A percentile compares a stretch with the other conserved stretches of the same genome.
phyloP scores from a whole-genome alignment of 768 basidiomycete species.

The Phallus indusiatus region DNA sequence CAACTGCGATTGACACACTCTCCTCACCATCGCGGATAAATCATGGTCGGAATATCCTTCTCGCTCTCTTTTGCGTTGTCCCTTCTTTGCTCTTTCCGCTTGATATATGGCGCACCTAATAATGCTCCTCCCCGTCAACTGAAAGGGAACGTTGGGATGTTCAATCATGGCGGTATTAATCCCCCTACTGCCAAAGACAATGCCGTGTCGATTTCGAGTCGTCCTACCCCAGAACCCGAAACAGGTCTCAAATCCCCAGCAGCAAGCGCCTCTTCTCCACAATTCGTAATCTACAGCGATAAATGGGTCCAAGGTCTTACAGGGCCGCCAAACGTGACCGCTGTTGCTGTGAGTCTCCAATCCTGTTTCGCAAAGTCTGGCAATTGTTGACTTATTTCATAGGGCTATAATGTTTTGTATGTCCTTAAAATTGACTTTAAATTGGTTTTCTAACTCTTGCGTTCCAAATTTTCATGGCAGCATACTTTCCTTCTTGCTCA shows the following conservation, averaged over 20 bases:
- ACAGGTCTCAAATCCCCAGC: slow-evolving; percentile 25
- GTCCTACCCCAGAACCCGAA: slow-evolving; percentile 21
- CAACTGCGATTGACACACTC: neutral
- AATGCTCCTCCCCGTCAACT: neutral
- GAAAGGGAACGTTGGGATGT: neutral
- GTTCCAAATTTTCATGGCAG: neutral
- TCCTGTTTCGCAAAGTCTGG: neutral
- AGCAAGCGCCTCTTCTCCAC: slow-evolving; percentile 38
- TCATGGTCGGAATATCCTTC: neutral
- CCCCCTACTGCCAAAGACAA: neutral
- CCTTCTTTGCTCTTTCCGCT: neutral
- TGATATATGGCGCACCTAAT: neutral
- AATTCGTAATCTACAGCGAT: slow-evolving; percentile 38
- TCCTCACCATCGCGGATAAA: too few species aligned
- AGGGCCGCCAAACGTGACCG: slow-evolving; percentile 38
- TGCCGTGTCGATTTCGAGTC: neutral
- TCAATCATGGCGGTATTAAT: slow-evolving; percentile 6
- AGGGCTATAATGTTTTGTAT: slow-evolving; percentile 55
- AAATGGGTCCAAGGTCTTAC: slow-evolving; percentile 32
- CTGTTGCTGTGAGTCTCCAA: slow-evolving; percentile 28
- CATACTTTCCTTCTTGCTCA: slow-evolving; percentile 42
- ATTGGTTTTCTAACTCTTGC: neutral
- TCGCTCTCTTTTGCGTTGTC: neutral
- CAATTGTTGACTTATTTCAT: neutral
- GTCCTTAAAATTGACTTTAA: neutral